Evolutionary conservation across 2,329 filamentous ascomycete genomes (phyloP), one percentile per base, ranked within the genome.

Genomic region (Mycosphaerella sp.): DNA sequence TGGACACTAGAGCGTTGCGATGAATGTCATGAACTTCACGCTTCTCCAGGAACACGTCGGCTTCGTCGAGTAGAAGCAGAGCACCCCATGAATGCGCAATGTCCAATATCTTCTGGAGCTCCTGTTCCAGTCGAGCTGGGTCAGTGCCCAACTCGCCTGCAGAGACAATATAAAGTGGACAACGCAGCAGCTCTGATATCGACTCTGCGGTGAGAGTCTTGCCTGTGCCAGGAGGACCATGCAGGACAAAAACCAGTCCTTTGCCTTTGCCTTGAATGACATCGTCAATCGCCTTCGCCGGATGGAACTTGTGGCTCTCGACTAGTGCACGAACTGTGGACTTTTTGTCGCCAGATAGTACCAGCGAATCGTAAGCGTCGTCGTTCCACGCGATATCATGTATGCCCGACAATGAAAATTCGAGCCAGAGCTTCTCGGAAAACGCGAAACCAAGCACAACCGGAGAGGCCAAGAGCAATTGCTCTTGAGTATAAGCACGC

Each of bases 171-270:
- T 95, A 95, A 0, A 95, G 73, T 0, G 89, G 90, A 51, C 86
- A 87, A 65, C 85, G 84, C 50, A 95, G 81, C 10, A 91, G 78
- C 67, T 95, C 89, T 8, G 87, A 87, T 58, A 95, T 92, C 9
- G 86, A 86, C 68, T 95, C 89, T 1, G 88, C 89, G 0, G 90
- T 95, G 5, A 95, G 77, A 0, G 89, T 95, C 73, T 95, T 95
- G 48, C 90, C 90, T 0, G 89, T 92, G 14, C 89, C 90, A 0
- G 90, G 89, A 4, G 88, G 87, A 2, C 89, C 89, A 62, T 95
- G 89, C 0, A 95, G 79, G 1, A 95, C 86, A 39, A 81, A 78
- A 38, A 95, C 89, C 12, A 95, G 81, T 0, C 90, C 89, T 64
- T 88, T 89, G 55, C 89, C 90, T 69, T 95, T 95, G 64, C 89